A percentile compares a stretch with the other conserved stretches of the same genome.
Evolutionary conservation across 2,329 filamentous ascomycete genomes (phyloP).

Genomic region (Myriosclerotinia duriaeana): DNA sequence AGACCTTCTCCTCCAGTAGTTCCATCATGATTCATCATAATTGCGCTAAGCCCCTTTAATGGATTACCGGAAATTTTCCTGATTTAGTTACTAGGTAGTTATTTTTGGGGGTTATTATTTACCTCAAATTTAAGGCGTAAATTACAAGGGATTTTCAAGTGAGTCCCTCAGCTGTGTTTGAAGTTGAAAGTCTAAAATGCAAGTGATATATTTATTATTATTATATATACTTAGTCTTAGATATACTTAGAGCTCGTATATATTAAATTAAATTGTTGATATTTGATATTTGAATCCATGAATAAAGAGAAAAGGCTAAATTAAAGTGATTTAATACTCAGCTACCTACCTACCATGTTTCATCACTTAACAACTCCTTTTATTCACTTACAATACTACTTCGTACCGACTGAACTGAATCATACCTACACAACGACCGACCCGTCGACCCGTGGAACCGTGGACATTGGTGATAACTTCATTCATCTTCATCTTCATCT

Average conservation of each 20-base stretch:
- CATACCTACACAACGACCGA: not conserved
- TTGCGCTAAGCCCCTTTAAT: conserved; percentile 19
- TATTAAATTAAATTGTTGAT: not conserved
- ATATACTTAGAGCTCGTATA: not conserved
- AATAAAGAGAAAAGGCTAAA: no score
- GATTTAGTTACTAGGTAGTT: not conserved
- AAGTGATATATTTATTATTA: no score
- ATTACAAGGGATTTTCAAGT: not conserved
- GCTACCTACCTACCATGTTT: not conserved
- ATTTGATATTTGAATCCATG: no score
- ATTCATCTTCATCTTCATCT: not conserved
- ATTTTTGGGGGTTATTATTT: not conserved
- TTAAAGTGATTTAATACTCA: not conserved
- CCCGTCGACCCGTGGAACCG: no score
- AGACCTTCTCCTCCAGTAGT: no score
- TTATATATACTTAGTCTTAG: no score
- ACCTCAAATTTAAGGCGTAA: not conserved
- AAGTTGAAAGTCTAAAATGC: not conserved
- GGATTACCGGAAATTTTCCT: conserved; percentile 13
- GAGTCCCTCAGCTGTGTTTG: not conserved
- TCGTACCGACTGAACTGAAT: no score
- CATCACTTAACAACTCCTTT: not conserved
- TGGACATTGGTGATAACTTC: conserved; percentile 6
- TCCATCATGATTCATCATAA: not conserved
- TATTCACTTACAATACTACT: not conserved